Evolutionary conservation across 768 basidiomycete genomes (phyloP).

Genomic region (Phallus indusiatus): DNA sequence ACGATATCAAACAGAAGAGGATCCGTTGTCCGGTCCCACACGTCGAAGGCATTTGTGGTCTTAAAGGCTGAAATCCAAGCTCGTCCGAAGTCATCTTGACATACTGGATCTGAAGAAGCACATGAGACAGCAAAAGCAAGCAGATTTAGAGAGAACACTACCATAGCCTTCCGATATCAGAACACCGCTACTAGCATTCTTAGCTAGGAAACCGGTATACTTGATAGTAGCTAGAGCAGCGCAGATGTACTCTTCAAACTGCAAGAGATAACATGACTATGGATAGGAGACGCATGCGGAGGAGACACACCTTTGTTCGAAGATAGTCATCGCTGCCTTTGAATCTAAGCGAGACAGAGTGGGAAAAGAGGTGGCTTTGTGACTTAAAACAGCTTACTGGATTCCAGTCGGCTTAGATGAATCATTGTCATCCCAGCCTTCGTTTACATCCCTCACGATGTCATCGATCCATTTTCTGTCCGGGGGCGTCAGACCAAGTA

Average conservation of each 20-base stretch:
- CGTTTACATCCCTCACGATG: conserved; percentile 77
- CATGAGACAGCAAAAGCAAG: conserved; percentile 16
- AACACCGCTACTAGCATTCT: conserved; percentile 52
- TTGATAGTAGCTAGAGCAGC: conserved; percentile 83
- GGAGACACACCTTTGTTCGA: conserved; percentile 55
- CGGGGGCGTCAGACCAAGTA: conserved; percentile 75
- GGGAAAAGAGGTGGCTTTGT: neutral
- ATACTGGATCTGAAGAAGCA: conserved; percentile 32
- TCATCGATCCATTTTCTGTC: conserved; percentile 99
- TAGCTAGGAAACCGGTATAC: conserved; percentile 76
- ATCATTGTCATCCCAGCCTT: conserved; percentile 63
- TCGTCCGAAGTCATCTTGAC: conserved; percentile 76
- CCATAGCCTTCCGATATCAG: conserved; percentile 60
- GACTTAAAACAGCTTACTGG: conserved; percentile 40
- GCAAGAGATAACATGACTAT: neutral
- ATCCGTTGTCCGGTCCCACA: conserved; percentile 90
- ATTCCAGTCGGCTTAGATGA: conserved; percentile 46
- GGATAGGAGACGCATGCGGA: neutral
- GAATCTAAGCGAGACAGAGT: conserved; percentile 46
- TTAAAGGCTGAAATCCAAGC: conserved; percentile 86
- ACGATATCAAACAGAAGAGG: conserved; percentile 90
- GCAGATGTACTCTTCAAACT: conserved; percentile 94
- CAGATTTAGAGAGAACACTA: conserved; percentile 12
- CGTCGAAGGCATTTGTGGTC: conserved; percentile 75
- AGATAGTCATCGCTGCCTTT: conserved; percentile 95